These are phyloP conservation scores for Thamnidium elegans DNA, from an alignment of 192 early-diverging fungal species.

Conservation along the genomic window DNA sequence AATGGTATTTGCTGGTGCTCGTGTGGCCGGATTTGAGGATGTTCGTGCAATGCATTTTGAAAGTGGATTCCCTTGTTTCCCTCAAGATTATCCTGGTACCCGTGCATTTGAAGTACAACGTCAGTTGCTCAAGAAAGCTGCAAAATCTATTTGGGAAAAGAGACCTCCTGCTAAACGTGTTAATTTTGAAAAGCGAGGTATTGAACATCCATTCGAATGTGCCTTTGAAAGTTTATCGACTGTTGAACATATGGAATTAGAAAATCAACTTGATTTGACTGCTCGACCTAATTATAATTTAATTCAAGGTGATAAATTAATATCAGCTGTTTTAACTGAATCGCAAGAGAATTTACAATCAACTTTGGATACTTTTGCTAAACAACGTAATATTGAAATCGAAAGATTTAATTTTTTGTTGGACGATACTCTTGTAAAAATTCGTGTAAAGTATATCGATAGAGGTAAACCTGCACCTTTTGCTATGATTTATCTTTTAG, in stretches of 20 bases:
- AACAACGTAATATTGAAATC: background rate
- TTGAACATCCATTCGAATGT: conserved; percentile 68
- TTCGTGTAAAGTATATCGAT: conserved; percentile 49
- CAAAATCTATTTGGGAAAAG: conserved; percentile 52
- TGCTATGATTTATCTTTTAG: conserved; percentile 55
- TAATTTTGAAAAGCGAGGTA: conserved; percentile 73
- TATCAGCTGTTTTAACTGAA: background rate
- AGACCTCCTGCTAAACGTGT: conserved; percentile 78
- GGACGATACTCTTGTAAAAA: conserved; percentile 45
- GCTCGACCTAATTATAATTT: conserved; percentile 2
- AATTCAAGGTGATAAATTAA: background rate
- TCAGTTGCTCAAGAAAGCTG: conserved; percentile 35
- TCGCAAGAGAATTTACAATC: background rate
- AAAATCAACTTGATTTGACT: background rate
- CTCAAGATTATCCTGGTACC: conserved; percentile 83
- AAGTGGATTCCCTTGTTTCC: conserved; percentile 70
- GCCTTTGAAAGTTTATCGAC: conserved; percentile 48
- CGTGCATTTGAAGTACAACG: conserved; percentile 53
- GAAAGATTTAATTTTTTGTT: conserved; percentile 8
- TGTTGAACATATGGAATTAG: conserved; percentile 5
- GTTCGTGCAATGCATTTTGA: conserved; percentile 72
- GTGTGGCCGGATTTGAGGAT: conserved; percentile 76
- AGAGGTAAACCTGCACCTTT: conserved; percentile 47
- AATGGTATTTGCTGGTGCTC: conserved; percentile 83
- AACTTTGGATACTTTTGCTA: background rate